These are phyloP conservation scores for Ilyonectria mors-panacis DNA, from an alignment of 2,329 filamentous ascomycete species.

Conservation along the genomic window DNA sequence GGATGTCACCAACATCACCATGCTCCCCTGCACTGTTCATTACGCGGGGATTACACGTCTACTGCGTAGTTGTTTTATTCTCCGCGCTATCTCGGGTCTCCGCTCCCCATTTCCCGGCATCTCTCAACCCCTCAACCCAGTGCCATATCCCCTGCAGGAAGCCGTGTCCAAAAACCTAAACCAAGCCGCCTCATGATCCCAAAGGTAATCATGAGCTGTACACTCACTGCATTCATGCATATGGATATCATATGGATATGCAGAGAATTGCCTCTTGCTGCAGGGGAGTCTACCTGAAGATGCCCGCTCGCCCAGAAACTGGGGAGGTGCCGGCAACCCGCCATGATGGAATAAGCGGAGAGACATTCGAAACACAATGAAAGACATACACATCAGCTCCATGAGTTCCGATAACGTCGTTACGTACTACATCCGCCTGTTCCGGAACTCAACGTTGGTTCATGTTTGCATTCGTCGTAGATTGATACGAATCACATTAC, in stretches of 20 bases:
- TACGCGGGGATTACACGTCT: neutral
- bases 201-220: neutral
- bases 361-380: neutral
- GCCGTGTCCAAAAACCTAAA: neutral
- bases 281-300: neutral
- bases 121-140: neutral
- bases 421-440: neutral
- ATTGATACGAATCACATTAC: slow-evolving; percentile 27
- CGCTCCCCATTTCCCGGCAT: neutral
- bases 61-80: neutral
- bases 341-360: neutral
- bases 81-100: neutral
- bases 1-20: neutral
- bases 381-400: neutral
- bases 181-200: neutral
- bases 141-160: neutral
- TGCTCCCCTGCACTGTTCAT: neutral
- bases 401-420: neutral
- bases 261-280: neutral
- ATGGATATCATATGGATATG: neutral
- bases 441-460: slow-evolving; percentile 4
- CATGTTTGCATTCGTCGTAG: slow-evolving; percentile 11
- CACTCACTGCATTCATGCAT: neutral
- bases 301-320: no score
- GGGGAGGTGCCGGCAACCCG: neutral